A percentile compares a stretch with the other conserved stretches of the same genome.
Evolutionary conservation across 805 yeast genomes (phyloP).

Genomic region (Cyberlindnera euphorbiiphila): DNA sequence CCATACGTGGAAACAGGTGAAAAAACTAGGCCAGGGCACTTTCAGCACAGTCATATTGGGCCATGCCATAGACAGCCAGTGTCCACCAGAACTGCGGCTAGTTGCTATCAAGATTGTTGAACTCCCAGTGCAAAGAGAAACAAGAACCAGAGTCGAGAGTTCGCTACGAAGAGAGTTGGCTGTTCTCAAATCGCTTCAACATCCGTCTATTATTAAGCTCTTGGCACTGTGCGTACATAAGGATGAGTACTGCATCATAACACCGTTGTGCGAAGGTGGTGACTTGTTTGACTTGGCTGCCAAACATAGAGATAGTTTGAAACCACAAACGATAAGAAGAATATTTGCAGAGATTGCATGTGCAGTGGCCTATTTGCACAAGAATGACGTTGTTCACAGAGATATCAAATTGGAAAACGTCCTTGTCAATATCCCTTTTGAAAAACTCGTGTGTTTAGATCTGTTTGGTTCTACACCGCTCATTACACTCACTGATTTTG

Average conservation of each 20-base stretch:
- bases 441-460: conserved; percentile 25
- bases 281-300: conserved; percentile 69
- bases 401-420: conserved; percentile 89
- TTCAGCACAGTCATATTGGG: conserved; percentile 64
- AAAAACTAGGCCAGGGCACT: conserved; percentile 60
- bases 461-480: conserved; percentile 31
- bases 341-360: conserved; percentile 66
- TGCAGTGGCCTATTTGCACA: conserved; percentile 73
- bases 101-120: conserved; percentile 73
- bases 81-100: conserved; percentile 14
- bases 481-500: conserved; percentile 80
- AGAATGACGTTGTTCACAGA: conserved; percentile 70
- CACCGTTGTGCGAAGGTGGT: conserved; percentile 82
- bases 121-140: conserved; percentile 37
- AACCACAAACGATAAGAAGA: conserved; percentile 49
- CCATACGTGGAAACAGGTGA: conserved; percentile 32
- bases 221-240: conserved; percentile 40
- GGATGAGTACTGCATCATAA: conserved; percentile 44
- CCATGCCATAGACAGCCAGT: conserved; percentile 25
- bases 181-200: conserved; percentile 51
- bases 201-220: conserved; percentile 68
- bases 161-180: conserved; percentile 71
- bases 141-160: conserved; percentile 51
- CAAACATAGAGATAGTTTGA: conserved; percentile 37
- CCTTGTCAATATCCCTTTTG: conserved; percentile 41